Conservation (phyloP, 83 land plant genomes). For the Thuja plicata region DNA sequence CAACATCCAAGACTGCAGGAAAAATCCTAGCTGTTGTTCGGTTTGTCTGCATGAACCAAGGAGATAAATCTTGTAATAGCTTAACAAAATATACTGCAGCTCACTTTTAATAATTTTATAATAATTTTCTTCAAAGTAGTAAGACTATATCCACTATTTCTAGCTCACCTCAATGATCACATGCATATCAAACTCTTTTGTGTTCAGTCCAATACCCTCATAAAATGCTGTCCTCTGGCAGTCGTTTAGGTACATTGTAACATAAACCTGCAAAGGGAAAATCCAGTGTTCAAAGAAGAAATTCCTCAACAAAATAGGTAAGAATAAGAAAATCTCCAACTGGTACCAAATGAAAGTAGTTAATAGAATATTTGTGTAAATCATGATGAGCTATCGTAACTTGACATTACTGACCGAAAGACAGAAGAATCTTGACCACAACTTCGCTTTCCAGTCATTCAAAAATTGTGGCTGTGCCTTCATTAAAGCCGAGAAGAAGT, state of each 20-base stretch:
- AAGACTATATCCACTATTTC: background rate
- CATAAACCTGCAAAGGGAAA: conserved; percentile 75
- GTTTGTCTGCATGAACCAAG: conserved; percentile 72
- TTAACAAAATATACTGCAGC: conserved; percentile 3
- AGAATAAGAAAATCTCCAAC: background rate
- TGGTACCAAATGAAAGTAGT: background rate
- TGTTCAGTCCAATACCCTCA: conserved; percentile 96
- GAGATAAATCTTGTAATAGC: background rate
- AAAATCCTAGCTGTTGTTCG: conserved; percentile 93
- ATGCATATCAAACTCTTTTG: conserved; percentile 98
- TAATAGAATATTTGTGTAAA: background rate
- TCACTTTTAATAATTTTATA: background rate
- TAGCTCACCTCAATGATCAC: conserved; percentile 90
- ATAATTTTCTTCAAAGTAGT: background rate
- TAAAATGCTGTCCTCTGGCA: conserved; percentile 91
- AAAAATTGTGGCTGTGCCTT: conserved; percentile 99
- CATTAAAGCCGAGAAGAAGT: conserved; percentile 96
- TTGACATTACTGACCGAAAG: conserved; percentile 64
- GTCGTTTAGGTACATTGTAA: conserved; percentile 98
- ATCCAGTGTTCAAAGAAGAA: background rate
- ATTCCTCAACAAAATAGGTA: background rate
- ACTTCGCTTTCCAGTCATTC: conserved; percentile 98
- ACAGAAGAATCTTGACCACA: conserved; percentile 98
- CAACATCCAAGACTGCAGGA: conserved; percentile 95
- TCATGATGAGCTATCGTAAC: background rate